phyloP scores from a whole-genome alignment of 164 flowering plant genomes.

The Saururus chinensis region DNA sequence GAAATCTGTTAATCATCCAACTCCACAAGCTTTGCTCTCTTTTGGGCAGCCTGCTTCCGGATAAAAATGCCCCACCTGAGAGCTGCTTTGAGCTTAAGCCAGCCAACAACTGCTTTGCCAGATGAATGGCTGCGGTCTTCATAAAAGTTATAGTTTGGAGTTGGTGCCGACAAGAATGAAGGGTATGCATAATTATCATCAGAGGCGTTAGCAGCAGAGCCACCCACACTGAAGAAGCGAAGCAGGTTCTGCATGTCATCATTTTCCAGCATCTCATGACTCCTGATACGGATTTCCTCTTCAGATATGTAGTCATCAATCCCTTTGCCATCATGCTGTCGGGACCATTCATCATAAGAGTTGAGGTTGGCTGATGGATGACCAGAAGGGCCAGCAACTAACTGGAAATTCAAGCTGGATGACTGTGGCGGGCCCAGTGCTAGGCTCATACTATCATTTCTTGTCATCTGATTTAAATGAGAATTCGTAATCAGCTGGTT shows the following conservation, averaged over 20 bases:
- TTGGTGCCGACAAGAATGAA: constrained; percentile 32
- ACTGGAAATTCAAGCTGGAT: constrained; percentile 28
- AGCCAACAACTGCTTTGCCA: constrained; percentile 91
- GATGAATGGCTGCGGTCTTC: constrained; percentile 52
- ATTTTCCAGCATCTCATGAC: constrained; percentile 90
- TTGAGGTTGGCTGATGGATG: constrained; percentile 34
- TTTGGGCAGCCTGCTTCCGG: constrained; percentile 84
- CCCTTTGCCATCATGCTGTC: constrained; percentile 35
- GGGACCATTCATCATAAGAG: constrained; percentile 55
- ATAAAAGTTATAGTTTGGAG: constrained; percentile 27
- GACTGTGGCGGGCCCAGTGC: constrained; percentile 56
- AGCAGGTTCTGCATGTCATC: constrained; percentile 97
- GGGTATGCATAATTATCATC: constrained; percentile 37
- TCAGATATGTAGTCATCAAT: constrained; percentile 60
- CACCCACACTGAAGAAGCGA: constrained; percentile 63
- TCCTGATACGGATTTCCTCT: constrained; percentile 86
- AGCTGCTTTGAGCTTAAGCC: constrained; percentile 95
- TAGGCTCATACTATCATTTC: constrained; percentile 24
- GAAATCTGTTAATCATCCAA: constrained; percentile 44
- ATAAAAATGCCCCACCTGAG: constrained; percentile 91
- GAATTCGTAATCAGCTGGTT: constrained; percentile 30
- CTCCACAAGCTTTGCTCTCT: constrained; percentile 79
- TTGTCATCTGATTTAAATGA: constrained; percentile 32
- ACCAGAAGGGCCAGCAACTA: constrained; percentile 32
- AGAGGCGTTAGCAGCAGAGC: constrained; percentile 23